Base-by-base conservation (phyloP, 441 rosid genomes). In the Corymbia calophylla region DNA sequence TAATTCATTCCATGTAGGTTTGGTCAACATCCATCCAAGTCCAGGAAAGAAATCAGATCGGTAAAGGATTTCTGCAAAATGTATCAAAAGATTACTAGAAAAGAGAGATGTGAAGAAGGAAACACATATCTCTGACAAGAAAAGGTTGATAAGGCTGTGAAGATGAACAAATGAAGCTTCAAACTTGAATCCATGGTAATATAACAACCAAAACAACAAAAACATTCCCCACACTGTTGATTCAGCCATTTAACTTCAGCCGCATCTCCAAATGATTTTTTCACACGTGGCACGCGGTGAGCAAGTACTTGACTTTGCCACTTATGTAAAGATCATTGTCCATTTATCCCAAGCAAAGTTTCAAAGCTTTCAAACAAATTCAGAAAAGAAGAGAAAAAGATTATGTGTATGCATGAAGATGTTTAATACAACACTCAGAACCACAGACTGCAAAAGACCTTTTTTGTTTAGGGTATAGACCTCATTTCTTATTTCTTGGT, bases 1-100 rank as follows among this genome's bases (percentile, higher is more conserved):
- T 86, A 98, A 95, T 93, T 97, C 99, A 94, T 96, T 97, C 99
- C 99, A 97, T 86, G 93, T 95, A 80, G 94, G 89, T 93, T 91
- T 95, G 88, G 96, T 90, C 93, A 98, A 95, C 99, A 98, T 96
- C 99, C 99, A 98, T 86, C 99, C 99, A 82, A 98, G 97, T 90
- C 99, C 99, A 92, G 99, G 99, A 90, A 98, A 98, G 93, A 98
- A 98, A 93, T 98, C 99, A 81, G 99, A 98, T 88, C 99, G 97
- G 89, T 98, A 95, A 87, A 98, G 97, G 84, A 93, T 93, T 93
- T 95, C 99, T 97, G 94, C 93, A 95, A 89, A 91, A 87, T 32
- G 87, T 88, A 47, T 6, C 9, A 87, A 56, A 12, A 91, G 89
- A 53, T 91, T 39, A 91, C 87, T 87, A 91, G 89, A 88, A 91